Evolutionary conservation across 805 yeast genomes (phyloP), one percentile per base, ranked within the genome.

Genomic region (Torulaspora maleeae): DNA sequence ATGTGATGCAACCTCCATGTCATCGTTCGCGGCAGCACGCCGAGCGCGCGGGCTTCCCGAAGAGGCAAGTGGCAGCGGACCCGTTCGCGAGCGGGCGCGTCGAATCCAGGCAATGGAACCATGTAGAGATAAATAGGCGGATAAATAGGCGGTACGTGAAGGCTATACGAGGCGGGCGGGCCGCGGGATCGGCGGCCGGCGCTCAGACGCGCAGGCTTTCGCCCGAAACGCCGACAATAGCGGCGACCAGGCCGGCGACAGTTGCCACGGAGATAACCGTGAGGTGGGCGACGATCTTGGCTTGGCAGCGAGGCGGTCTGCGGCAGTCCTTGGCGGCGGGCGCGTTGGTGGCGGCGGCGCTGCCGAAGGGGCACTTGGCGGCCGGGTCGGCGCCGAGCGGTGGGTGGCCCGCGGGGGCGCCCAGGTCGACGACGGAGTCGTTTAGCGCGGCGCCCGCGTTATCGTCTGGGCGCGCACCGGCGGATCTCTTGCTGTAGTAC

Each of bases 161-260:
- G n/a, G n/a, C 25, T 22, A 22, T 7, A 22, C 25, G 25, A 22
- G 8, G 8, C 25, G 7, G 25, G 25, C 25, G 25, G 25, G 25
- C 7, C 10, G 25, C 25, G 25, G 7, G 5, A 7, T 20, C 22
- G 22, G 22, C 22, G 22, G 6, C 25, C 20, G 20, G 25, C 25
- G 17, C 11, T 32, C 24, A 44, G 29, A 36, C 44, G 27, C 37
- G 30, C 17, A 41, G 43, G 10, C 49, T 43, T 24, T 65, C 69
- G 15, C 69, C 69, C 46, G 64, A 61, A 19, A 65, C 35, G 9
- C 69, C 69, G 12, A 65, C 32, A 6, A 64, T 58, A 17, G 67
- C 56, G 36, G 63, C 58, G 6, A 53, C 51, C 22, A 61, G 55
- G 9, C 60, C 65, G 8, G 52, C 50, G 2, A 50, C 48, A 9